Conservation (phyloP, 495 filamentous ascomycete species). For the Hypoxylon cercidicola region DNA sequence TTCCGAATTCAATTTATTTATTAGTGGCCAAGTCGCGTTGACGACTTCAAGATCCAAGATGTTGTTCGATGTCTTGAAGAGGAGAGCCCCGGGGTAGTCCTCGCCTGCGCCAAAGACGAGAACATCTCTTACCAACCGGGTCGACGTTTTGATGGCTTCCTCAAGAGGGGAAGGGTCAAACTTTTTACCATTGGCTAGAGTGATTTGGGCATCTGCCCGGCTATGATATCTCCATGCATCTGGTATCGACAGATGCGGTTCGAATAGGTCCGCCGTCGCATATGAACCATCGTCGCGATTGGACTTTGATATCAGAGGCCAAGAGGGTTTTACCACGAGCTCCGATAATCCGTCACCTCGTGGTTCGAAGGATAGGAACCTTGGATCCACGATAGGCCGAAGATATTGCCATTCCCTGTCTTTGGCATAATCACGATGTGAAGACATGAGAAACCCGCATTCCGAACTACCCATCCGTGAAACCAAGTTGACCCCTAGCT, state of each 20-base stretch:
- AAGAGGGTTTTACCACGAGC: conserved; percentile 65
- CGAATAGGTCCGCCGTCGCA: conserved; percentile 70
- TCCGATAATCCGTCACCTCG: conserved; percentile 65
- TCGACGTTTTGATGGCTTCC: conserved; percentile 51
- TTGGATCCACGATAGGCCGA: conserved; percentile 43
- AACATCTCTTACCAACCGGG: conserved; percentile 50
- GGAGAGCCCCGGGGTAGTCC: conserved; percentile 57
- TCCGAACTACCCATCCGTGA: conserved; percentile 68
- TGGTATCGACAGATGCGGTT: conserved; percentile 59
- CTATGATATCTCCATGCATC: conserved; percentile 70
- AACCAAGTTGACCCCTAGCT: conserved; percentile 59
- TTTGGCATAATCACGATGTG: conserved; percentile 57
- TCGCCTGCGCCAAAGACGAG: conserved; percentile 60
- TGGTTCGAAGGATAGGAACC: conserved; percentile 62
- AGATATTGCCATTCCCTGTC: conserved; percentile 78
- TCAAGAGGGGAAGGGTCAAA: conserved; percentile 73
- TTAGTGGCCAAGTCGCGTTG: conserved; percentile 47
- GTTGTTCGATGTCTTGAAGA: conserved; percentile 44
- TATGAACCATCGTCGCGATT: conserved; percentile 68
- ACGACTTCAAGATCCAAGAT: conserved; percentile 21
- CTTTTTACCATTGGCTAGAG: conserved; percentile 73
- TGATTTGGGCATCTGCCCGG: conserved; percentile 69
- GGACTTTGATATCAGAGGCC: conserved; percentile 71
- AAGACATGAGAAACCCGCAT: conserved; percentile 66
- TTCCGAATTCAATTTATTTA: conserved; percentile 53